Conservation (phyloP, 202 grass and related monocot genomes). For the Hordeum pubiflorum region DNA sequence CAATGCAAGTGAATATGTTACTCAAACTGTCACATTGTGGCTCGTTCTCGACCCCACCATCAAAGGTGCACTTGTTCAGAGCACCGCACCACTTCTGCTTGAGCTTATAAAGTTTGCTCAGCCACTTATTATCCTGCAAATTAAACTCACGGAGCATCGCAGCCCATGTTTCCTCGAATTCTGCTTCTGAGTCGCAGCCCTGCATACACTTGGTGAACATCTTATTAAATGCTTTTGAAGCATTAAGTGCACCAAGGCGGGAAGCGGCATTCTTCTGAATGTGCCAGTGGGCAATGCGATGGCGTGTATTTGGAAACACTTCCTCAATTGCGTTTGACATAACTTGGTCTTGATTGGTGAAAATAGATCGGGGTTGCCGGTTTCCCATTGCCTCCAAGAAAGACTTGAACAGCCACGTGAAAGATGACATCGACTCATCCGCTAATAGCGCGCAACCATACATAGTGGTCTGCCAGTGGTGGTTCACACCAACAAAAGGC, state of each 20-base stretch:
- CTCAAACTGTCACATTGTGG: constrained; percentile 58
- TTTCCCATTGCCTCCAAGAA: constrained; percentile 74
- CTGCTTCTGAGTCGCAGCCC: constrained; percentile 54
- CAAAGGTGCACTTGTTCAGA: constrained; percentile 63
- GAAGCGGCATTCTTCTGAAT: constrained; percentile 70
- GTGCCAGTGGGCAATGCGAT: constrained; percentile 61
- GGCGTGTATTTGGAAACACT: constrained; percentile 53
- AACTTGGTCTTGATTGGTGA: constrained; percentile 63
- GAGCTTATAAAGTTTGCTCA: constrained; percentile 69
- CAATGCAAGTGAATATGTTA: constrained; percentile 54
- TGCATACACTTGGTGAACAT: constrained; percentile 58
- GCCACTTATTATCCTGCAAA: constrained; percentile 74
- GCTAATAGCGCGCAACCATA: constrained; percentile 57
- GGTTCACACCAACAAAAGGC: constrained; percentile 65
- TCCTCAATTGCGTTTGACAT: constrained; percentile 61
- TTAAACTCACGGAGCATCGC: constrained; percentile 60
- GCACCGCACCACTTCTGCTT: constrained; percentile 58
- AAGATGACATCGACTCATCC: constrained; percentile 48
- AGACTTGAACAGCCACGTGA: constrained; percentile 57
- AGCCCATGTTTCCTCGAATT: constrained; percentile 65
- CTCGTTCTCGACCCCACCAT: constrained; percentile 63
- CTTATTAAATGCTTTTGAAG: constrained; percentile 61
- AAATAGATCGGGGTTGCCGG: constrained; percentile 45
- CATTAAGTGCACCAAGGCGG: constrained; percentile 59
- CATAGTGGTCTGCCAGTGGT: constrained; percentile 73